These are phyloP conservation scores for Euphrasia confusa DNA, from an alignment of 257 asterid genomes.

Conservation along the genomic window DNA sequence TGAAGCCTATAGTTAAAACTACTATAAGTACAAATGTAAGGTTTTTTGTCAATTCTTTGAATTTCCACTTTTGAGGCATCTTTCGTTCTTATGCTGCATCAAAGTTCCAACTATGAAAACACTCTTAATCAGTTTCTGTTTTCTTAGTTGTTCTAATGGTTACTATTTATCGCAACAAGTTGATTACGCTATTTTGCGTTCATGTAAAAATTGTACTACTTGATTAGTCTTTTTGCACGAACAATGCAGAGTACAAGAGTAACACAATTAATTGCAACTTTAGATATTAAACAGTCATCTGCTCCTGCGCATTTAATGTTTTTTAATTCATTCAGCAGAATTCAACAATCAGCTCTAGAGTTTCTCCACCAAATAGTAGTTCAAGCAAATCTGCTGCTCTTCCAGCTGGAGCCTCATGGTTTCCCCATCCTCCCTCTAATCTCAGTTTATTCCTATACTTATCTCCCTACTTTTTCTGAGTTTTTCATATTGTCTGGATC, in stretches of 20 bases:
- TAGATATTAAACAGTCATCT: not conserved
- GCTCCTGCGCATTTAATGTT: not conserved
- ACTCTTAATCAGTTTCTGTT: not conserved
- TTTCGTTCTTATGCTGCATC: constrained; percentile 14
- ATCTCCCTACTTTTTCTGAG: constrained; percentile 20
- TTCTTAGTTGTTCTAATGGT: constrained; percentile 14
- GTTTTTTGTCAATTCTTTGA: not conserved
- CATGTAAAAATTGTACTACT: constrained; percentile 4
- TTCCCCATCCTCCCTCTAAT: constrained; percentile 24
- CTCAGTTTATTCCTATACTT: constrained; percentile 17
- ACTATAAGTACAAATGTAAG: constrained; percentile 70
- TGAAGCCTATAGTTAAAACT: constrained; percentile 53
- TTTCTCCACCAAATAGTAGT: constrained; percentile 72
- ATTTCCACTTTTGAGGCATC: not conserved
- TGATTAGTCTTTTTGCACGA: constrained; percentile 3
- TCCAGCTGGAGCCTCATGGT: constrained; percentile 97
- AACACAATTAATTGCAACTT: not conserved
- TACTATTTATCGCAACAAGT: constrained; percentile 15
- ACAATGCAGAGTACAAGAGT: too few relatives aligned
- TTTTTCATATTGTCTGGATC: constrained; percentile 14
- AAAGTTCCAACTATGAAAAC: not conserved
- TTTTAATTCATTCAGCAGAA: constrained; percentile 30
- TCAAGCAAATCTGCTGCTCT: constrained; percentile 85
- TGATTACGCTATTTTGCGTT: constrained; percentile 10
- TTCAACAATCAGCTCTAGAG: constrained; percentile 30